Percentiles rank a stretch among this genome's conserved stretches.
Evolutionary conservation across 176 grass and related monocot genomes (phyloP).

Genomic region (barley (Hordeum vulgare)): MorexV3_pseudomolecules_assembly NC_058518.1:29385041-29385540

Average conservation of each 20-base stretch:
- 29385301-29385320: not conserved
- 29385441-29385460: not conserved
- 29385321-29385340: not conserved
- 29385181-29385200: too few species aligned
- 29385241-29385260: not conserved
- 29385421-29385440: not conserved
- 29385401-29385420: not conserved
- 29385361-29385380: not conserved
- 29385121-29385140: too few species aligned
- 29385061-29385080: too few species aligned
- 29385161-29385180: too few species aligned
- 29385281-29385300: not conserved
- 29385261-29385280: not conserved
- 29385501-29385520: not conserved
- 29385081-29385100: too few species aligned
- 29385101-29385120: too few species aligned
- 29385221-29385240: too few species aligned
- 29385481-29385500: constrained; percentile 40
- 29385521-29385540: not conserved
- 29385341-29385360: not conserved
- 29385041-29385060: too few species aligned
- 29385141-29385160: too few species aligned
- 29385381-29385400: too few species aligned
- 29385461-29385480: not conserved
- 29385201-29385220: too few species aligned